phyloP scores from a whole-genome alignment of 768 basidiomycete species.

The Termitomyces sp. region DNA sequence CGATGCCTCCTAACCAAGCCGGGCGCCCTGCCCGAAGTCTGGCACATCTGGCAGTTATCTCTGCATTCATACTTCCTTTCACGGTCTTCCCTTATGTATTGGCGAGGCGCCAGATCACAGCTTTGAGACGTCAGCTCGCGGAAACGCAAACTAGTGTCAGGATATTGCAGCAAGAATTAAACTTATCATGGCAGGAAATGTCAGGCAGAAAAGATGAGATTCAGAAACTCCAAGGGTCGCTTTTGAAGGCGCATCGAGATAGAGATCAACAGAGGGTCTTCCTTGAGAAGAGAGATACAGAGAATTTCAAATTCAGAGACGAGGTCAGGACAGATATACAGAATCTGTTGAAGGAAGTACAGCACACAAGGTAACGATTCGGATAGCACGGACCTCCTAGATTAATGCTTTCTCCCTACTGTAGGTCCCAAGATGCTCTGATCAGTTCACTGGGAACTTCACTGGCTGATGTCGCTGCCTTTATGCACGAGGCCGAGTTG shows the following conservation, averaged over 20 bases:
- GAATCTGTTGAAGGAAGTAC: constrained; percentile 28
- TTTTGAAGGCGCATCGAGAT: constrained; percentile 31
- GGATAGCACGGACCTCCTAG: constrained; percentile 3
- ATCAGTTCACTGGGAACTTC: constrained; percentile 44
- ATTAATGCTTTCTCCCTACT: constrained; percentile 3
- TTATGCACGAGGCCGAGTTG: constrained; percentile 68
- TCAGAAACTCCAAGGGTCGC: constrained; percentile 22
- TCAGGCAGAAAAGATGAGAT: constrained; percentile 26
- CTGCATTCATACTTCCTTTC: constrained; percentile 50
- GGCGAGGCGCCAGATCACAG: constrained; percentile 42
- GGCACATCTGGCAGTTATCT: constrained; percentile 45
- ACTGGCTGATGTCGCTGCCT: constrained; percentile 62
- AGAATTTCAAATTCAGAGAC: constrained; percentile 26
- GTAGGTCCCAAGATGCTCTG: constrained; percentile 27
- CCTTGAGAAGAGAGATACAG: constrained; percentile 26
- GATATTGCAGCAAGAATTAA: constrained; percentile 37
- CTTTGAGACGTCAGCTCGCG: constrained; percentile 40
- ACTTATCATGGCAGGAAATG: constrained; percentile 26
- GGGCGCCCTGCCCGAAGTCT: constrained; percentile 26
- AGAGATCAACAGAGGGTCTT: constrained; percentile 30
- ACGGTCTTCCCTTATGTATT: constrained; percentile 52
- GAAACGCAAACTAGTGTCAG: constrained; percentile 34
- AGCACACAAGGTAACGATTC: constrained; percentile 24
- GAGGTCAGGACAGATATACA: constrained; percentile 31
- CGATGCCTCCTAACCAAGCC: constrained; percentile 1